A percentile compares a stretch with the other conserved stretches of the same genome.
Conservation (phyloP, 805 yeast species). For the Pichia nakasei region DNA sequence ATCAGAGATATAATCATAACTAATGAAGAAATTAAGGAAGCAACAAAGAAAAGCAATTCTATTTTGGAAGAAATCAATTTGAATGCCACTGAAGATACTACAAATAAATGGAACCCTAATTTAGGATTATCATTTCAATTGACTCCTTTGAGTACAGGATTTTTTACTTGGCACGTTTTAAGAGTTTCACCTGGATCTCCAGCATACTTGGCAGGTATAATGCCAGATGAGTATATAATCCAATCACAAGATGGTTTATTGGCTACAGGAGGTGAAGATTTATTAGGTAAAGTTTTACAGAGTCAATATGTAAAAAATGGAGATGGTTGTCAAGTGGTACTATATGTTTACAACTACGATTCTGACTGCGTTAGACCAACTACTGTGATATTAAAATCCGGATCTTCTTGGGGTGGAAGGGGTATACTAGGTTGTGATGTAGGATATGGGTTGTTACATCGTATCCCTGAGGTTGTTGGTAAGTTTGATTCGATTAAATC, state of each 20-base stretch:
- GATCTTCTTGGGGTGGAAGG: conserved; percentile 70
- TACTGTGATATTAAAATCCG: conserved; percentile 59
- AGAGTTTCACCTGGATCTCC: conserved; percentile 69
- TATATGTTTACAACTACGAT: conserved; percentile 82
- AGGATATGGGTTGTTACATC: conserved; percentile 83
- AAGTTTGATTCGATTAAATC: conserved; percentile 19
- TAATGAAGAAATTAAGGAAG: conserved; percentile 16
- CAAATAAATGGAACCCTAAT: conserved; percentile 16
- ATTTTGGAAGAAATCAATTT: conserved; percentile 24
- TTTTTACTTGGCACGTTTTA: conserved; percentile 81
- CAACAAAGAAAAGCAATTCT: neutral
- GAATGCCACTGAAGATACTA: neutral
- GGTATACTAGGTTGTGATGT: conserved; percentile 91
- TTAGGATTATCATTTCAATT: conserved; percentile 69
- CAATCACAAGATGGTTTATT: conserved; percentile 83
- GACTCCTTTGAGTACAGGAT: conserved; percentile 65
- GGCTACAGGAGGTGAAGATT: conserved; percentile 79
- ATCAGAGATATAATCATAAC: conserved; percentile 33
- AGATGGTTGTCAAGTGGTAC: conserved; percentile 26
- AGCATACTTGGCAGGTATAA: conserved; percentile 72
- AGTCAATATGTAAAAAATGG: conserved; percentile 34
- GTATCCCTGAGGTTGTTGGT: conserved; percentile 53
- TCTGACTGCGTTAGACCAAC: conserved; percentile 73
- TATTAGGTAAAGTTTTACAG: conserved; percentile 58
- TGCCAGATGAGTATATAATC: conserved; percentile 82